Base-by-base conservation (phyloP, 140 eudicot species). In the Bidens hawaiensis region DNA sequence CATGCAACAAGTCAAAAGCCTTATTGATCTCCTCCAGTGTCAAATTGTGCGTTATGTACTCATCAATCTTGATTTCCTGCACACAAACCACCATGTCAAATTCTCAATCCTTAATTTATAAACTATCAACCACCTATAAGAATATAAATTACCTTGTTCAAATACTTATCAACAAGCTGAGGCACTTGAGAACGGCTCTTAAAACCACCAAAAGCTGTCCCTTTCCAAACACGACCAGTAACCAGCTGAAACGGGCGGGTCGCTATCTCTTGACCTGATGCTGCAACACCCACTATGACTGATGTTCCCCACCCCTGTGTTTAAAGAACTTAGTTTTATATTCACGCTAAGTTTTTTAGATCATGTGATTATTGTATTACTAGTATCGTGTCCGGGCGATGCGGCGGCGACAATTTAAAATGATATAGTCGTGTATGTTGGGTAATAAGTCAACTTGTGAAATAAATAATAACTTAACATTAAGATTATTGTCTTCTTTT, bases 181-280 rank as follows among this genome's bases (percentile, higher is more conserved):
- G 99, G 99, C 7, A 94, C 99, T 72, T 94, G 99, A 11, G 99
- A 79, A 38, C 99, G 99, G 80, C 99, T 94, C 83, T 94, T 94
- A 77, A 94, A 94, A 33, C 99, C 99, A 54, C 99, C 99, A 71
- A 94, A 94, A 1, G 99, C 97, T 5, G 99, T 94, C 62, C 99
- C 99, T 70, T 94, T 94, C 99, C 99, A 94, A 36, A 94, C 97
- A 53, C 99, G 99, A 15, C 99, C 99, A 2, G 99, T 94, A 41
- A 94, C 99, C 69, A 94, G 70, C 70, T 94, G 99, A 68, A 94
- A 94, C 0, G 97, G 99, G 19, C 99, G 99, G 22, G 99, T 94
- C 13, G 90, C 63, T 67, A 94, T 94, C 86, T 94, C 99, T 73
- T 94, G 97, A 33, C 99, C 99, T 1, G 97, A 94, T 19, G 99